Conservation (phyloP, 345 rosid genomes). For the Capsella bursapastoris region DNA sequence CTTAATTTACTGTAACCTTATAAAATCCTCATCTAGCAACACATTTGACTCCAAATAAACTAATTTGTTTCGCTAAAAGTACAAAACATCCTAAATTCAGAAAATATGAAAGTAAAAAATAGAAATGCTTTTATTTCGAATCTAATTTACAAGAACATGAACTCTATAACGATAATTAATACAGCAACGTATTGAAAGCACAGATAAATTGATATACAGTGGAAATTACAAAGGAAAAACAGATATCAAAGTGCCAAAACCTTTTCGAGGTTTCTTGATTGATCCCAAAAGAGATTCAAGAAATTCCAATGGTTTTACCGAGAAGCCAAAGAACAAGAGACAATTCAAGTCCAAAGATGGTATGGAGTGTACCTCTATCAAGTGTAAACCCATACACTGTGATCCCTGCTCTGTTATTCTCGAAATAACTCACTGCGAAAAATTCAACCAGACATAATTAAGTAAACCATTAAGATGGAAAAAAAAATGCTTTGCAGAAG, state of each 20-base stretch:
- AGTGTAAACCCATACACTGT: conserved; percentile 83
- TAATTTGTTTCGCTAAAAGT: not conserved
- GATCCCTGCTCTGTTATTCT: conserved; percentile 90
- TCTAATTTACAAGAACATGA: conserved; percentile 27
- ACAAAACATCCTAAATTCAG: not conserved
- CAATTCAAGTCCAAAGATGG: conserved; percentile 80
- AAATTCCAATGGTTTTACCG: conserved; percentile 83
- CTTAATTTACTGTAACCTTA: too few relatives aligned
- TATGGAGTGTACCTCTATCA: conserved; percentile 82
- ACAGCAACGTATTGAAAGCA: conserved; percentile 5
- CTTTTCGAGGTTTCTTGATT: conserved; percentile 3
- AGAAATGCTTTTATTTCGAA: conserved; percentile 1
- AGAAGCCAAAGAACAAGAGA: conserved; percentile 96
- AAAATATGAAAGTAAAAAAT: not conserved
- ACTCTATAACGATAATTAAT: conserved; percentile 18
- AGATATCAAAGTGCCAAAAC: conserved; percentile 1
- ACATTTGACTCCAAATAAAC: not conserved
- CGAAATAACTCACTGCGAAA: conserved; percentile 79
- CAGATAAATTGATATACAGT: not conserved
- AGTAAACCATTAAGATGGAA: not conserved
- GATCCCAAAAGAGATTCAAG: conserved; percentile 40
- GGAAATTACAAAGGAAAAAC: not conserved
- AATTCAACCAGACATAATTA: conserved; percentile 10
- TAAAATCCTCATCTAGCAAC: not conserved
- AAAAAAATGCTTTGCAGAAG: not conserved